Evolutionary conservation across 2,329 filamentous ascomycete genomes (phyloP).

Genomic region (Aspergillus ochraceus): DNA sequence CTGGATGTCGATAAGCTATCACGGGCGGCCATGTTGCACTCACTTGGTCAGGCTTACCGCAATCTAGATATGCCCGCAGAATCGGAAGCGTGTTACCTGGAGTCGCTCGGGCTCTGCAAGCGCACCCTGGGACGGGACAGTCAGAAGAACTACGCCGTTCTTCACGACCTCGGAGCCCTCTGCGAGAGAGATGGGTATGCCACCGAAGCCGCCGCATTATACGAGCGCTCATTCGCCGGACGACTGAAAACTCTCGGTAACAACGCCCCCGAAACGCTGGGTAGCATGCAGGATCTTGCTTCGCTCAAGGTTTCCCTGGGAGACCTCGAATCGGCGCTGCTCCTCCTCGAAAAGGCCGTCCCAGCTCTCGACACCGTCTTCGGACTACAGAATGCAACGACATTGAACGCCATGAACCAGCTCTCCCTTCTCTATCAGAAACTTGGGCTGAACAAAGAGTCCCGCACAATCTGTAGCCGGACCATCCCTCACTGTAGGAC

Average conservation of each 20-base stretch:
- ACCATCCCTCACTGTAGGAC: slow-evolving; percentile 28
- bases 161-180: slow-evolving; percentile 30
- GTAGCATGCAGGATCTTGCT: slow-evolving; percentile 32
- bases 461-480: slow-evolving; percentile 22
- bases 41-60: slow-evolving; percentile 27
- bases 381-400: slow-evolving; percentile 29
- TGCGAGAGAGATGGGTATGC: slow-evolving; percentile 31
- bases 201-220: slow-evolving; percentile 31
- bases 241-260: slow-evolving; percentile 29
- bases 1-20: slow-evolving; percentile 26
- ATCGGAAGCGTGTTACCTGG: slow-evolving; percentile 29
- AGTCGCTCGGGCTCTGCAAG: slow-evolving; percentile 29
- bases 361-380: slow-evolving; percentile 31
- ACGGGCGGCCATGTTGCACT: slow-evolving; percentile 27
- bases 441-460: slow-evolving; percentile 28
- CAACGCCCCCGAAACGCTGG: slow-evolving; percentile 32
- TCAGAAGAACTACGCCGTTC: slow-evolving; percentile 26
- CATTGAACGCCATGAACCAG: slow-evolving; percentile 31
- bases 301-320: slow-evolving; percentile 27
- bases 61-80: slow-evolving; percentile 25
- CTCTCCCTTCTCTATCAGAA: slow-evolving; percentile 31
- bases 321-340: slow-evolving; percentile 28
- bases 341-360: slow-evolving; percentile 30
- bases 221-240: slow-evolving; percentile 32
- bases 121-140: slow-evolving; percentile 29